These are phyloP conservation scores for Trapa incisa DNA, from an alignment of 345 rosid species.

Conservation along the genomic window DNA sequence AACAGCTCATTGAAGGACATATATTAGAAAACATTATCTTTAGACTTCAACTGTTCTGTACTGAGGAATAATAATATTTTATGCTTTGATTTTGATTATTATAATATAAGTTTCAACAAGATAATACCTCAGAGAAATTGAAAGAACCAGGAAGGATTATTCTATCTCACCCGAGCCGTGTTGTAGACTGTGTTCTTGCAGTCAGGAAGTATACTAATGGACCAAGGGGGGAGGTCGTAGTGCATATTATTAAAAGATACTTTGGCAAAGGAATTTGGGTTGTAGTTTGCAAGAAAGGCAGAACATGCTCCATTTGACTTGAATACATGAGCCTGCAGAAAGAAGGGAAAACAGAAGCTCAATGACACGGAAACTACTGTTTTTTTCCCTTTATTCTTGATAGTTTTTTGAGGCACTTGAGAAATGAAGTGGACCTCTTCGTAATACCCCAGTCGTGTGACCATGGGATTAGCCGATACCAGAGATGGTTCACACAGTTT, in stretches of 20 bases:
- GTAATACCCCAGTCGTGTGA: slow-evolving; percentile 18
- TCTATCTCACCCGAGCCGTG: slow-evolving; percentile 15
- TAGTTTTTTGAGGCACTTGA: background rate
- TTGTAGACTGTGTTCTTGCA: slow-evolving; percentile 28
- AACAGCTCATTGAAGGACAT: background rate
- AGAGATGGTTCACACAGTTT: slow-evolving; percentile 22
- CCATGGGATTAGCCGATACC: slow-evolving; percentile 11
- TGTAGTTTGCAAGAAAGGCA: slow-evolving; percentile 85
- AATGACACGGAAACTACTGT: background rate
- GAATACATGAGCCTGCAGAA: slow-evolving; percentile 78
- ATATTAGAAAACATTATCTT: background rate
- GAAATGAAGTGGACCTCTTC: slow-evolving; percentile 50
- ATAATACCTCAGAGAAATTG: slow-evolving; percentile 4
- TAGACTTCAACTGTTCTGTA: background rate
- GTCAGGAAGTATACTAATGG: slow-evolving; percentile 36
- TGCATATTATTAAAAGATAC: slow-evolving; percentile 68
- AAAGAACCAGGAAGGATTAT: background rate
- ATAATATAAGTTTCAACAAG: too few relatives aligned
- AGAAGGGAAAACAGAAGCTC: background rate
- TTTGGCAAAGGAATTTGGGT: slow-evolving; percentile 48
- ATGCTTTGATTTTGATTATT: background rate
- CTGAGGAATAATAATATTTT: background rate
- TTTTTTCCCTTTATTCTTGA: background rate
- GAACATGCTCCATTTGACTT: slow-evolving; percentile 77
- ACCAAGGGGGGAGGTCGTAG: slow-evolving; percentile 56